phyloP scores from a whole-genome alignment of 257 asterid genomes.

The Nemophila menziesii region DNA sequence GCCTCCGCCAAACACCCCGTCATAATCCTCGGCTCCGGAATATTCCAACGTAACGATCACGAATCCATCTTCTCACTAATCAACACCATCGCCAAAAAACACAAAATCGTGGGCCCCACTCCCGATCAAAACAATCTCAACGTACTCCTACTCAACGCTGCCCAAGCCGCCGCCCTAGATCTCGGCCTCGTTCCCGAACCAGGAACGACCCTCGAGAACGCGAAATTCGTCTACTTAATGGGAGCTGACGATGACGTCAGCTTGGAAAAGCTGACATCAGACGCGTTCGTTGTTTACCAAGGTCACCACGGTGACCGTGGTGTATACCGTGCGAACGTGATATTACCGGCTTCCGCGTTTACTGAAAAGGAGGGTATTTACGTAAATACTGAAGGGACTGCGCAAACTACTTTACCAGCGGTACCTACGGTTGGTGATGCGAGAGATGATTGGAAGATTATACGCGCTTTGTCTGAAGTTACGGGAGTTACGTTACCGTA shows the following conservation, averaged over 20 bases:
- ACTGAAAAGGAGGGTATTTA: slow-evolving; percentile 90
- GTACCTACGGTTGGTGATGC: slow-evolving; percentile 98
- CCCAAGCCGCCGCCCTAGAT: slow-evolving; percentile 98
- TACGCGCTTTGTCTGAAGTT: slow-evolving; percentile 79
- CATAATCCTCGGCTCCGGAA: slow-evolving; percentile 74
- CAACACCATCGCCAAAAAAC: slow-evolving; percentile 54
- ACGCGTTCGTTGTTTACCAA: slow-evolving; percentile 95
- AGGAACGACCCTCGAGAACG: slow-evolving; percentile 52
- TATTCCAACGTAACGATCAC: slow-evolving; percentile 66
- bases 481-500: slow-evolving; percentile 59
- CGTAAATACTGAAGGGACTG: slow-evolving; percentile 84
- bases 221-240: slow-evolving; percentile 82
- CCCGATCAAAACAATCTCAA: slow-evolving; percentile 92
- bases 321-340: slow-evolving; percentile 91
- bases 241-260: slow-evolving; percentile 87
- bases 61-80: slow-evolving; percentile 64
- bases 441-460: slow-evolving; percentile 89
- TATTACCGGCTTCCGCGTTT: slow-evolving; percentile 87
- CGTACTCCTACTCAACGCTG: slow-evolving; percentile 65
- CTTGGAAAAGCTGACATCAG: slow-evolving; percentile 66
- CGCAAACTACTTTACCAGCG: slow-evolving; percentile 79
- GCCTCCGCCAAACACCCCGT: slow-evolving; percentile 75
- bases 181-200: slow-evolving; percentile 91
- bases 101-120: slow-evolving; percentile 57
- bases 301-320: slow-evolving; percentile 92